These are phyloP conservation scores for Colletotrichum sp. DNA, from an alignment of 2,329 filamentous ascomycete genomes.

Conservation along the genomic window DNA sequence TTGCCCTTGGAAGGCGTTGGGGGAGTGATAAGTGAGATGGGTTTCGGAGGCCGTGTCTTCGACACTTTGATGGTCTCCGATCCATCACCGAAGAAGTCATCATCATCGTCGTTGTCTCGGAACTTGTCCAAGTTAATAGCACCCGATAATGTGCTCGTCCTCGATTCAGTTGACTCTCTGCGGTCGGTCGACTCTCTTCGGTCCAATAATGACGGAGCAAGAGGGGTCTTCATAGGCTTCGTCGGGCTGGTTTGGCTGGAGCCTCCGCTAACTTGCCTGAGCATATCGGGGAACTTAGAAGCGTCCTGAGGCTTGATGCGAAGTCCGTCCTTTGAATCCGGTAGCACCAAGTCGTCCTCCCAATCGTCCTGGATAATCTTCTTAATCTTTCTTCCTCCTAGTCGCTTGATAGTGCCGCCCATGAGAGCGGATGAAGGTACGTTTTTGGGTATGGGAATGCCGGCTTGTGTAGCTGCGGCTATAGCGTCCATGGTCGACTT, in stretches of 20 bases:
- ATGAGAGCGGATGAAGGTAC: slow-evolving; percentile 88
- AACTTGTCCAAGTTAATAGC: slow-evolving; percentile 68
- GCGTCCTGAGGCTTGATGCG: slow-evolving; percentile 69
- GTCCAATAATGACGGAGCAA: slow-evolving; percentile 32
- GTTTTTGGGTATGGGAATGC: slow-evolving; percentile 88
- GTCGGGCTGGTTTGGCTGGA: slow-evolving; percentile 60
- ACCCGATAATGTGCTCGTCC: slow-evolving; percentile 41
- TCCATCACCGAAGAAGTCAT: slow-evolving; percentile 68
- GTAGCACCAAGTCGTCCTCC: slow-evolving; percentile 78
- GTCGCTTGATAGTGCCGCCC: slow-evolving; percentile 90
- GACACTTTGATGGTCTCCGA: slow-evolving; percentile 71
- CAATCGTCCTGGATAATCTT: slow-evolving; percentile 81
- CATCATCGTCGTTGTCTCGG: slow-evolving; percentile 65
- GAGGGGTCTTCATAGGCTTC: slow-evolving; percentile 40
- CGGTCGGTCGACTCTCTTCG: slow-evolving; percentile 31
- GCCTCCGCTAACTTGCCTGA: slow-evolving; percentile 69
- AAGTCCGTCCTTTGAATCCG: slow-evolving; percentile 61
- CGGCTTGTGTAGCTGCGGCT: slow-evolving; percentile 82
- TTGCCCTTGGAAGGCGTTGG: slow-evolving; percentile 56
- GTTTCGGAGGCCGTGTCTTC: slow-evolving; percentile 59
- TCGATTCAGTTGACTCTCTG: slow-evolving; percentile 33
- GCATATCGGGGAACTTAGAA: slow-evolving; percentile 68
- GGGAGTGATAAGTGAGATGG: slow-evolving; percentile 59
- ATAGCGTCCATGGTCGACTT: slow-evolving; percentile 85
- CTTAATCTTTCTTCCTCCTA: slow-evolving; percentile 77